phyloP scores from a whole-genome alignment of 106 monocot species.

The Dendrobium huoshanense region DNA sequence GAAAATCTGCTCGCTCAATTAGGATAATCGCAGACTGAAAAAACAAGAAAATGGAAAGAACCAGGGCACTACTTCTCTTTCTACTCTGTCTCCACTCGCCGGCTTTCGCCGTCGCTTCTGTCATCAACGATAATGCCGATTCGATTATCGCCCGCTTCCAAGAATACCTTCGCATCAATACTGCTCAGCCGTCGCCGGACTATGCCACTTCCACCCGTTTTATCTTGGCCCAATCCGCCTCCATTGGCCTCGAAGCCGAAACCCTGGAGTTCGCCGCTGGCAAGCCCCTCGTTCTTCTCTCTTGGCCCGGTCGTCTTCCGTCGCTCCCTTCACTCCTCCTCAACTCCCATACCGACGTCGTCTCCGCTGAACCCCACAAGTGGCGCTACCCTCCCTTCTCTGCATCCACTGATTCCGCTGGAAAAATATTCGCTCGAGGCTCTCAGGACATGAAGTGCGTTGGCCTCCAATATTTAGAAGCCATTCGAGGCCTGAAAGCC shows the following conservation, averaged over 20 bases:
- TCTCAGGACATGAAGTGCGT: constrained; percentile 99
- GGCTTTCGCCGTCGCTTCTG: neutral
- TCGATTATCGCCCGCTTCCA: constrained; percentile 60
- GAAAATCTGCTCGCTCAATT: too few species aligned
- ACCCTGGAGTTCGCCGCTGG: constrained; percentile 46
- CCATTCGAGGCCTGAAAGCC: constrained; percentile 41
- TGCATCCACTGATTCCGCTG: constrained; percentile 36
- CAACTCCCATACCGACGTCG: constrained; percentile 98
- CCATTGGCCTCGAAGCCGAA: constrained; percentile 29
- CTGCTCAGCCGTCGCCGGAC: constrained; percentile 77
- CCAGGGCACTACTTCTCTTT: neutral
- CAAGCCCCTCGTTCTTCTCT: constrained; percentile 80
- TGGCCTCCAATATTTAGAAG: constrained; percentile 86
- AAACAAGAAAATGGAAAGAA: constrained; percentile 10
- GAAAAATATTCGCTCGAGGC: constrained; percentile 69
- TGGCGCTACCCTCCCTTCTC: constrained; percentile 75
- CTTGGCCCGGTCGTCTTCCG: constrained; percentile 55
- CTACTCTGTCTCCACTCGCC: neutral
- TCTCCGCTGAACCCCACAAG: constrained; percentile 81
- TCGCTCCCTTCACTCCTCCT: constrained; percentile 81
- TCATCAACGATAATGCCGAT: constrained; percentile 2
- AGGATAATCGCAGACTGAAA: neutral
- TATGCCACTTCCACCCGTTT: constrained; percentile 59
- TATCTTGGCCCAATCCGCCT: constrained; percentile 34
- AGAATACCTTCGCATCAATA: constrained; percentile 85